Evolutionary conservation across 2,329 filamentous ascomycete genomes (phyloP), one percentile per base, ranked within the genome.

Genomic region (Torrubiellomyces zombiae): DNA sequence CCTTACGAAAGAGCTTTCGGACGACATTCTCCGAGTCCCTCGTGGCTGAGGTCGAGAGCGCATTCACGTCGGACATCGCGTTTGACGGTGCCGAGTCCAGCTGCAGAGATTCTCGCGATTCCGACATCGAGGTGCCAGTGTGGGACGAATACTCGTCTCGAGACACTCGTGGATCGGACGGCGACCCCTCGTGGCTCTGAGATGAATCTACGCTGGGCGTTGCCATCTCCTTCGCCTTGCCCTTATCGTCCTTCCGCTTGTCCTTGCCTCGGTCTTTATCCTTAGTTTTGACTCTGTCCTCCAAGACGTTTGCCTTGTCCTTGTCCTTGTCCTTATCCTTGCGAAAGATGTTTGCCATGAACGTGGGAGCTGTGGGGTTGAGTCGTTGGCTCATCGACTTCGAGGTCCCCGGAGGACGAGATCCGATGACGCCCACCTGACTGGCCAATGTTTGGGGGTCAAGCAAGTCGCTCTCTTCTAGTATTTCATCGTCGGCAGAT

Each of bases 361-460:
- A 95, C 1, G 77, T 80, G 7, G 85, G 85, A 1, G 86, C 89
- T 6, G 80, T 69, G 6, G 89, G 89, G 40, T 98, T 95, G 15
- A 95, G 62, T 39, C 50, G 73, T 53, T 47, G 72, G 48, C 43
- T 74, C 56, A 40, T 64, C 47, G 43, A 47, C 10, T 47, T 57
- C 19, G 51, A 38, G 6, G 44, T 35, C 6, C 44, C 47, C 4
- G 55, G 53, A 3, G 77, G 81, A 3, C 75, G 72, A 23, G 81
- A 91, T 14, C 86, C 86, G 36, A 95, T 94, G 1, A 75, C 64
- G 13, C 71, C 70, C 3, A 75, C 63, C 21, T 71, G 61, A 27
- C 63, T 67, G 5, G 65, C 62, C 9, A 62, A 60, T 4, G 55
- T 53, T 32, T 63, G 55, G 1, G 59, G 58, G 25, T 67, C 55